phyloP scores from a whole-genome alignment of 1,284 basidiomycete species.

The Fomitopsis pinicola region DNA sequence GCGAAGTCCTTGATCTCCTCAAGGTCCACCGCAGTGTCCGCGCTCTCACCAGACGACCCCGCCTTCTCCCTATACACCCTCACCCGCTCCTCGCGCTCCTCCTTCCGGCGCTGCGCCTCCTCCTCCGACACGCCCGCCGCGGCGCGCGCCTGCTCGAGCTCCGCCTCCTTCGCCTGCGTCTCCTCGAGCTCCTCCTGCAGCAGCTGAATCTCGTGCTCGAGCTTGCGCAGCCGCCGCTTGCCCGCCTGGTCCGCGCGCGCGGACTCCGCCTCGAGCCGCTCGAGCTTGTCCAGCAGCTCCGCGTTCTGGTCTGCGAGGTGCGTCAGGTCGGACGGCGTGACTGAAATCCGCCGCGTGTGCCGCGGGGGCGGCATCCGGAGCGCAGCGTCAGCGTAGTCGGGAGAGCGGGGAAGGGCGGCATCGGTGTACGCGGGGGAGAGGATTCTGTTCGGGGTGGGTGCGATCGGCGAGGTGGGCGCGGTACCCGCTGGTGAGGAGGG shows the following conservation, averaged over 20 bases:
- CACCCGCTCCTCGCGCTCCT: slow-evolving; percentile 53
- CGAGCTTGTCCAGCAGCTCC: slow-evolving; percentile 69
- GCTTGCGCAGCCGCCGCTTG: slow-evolving; percentile 58
- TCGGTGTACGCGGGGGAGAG: slow-evolving; percentile 26
- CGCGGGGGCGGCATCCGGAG: slow-evolving; percentile 27
- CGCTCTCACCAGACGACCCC: slow-evolving; percentile 19
- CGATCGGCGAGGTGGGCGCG: slow-evolving; percentile 17
- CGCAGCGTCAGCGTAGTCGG: slow-evolving; percentile 25
- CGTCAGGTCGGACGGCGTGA: slow-evolving; percentile 65
- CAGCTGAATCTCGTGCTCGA: slow-evolving; percentile 73
- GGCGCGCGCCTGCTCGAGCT: slow-evolving; percentile 58
- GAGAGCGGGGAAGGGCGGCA: slow-evolving; percentile 29
- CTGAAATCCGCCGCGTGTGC: slow-evolving; percentile 53
- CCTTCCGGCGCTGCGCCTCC: slow-evolving; percentile 36
- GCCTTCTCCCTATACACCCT: slow-evolving; percentile 39
- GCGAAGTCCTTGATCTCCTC: slow-evolving; percentile 51
- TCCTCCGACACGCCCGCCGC: slow-evolving; percentile 33
- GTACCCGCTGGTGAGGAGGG: slow-evolving; percentile 25
- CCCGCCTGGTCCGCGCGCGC: slow-evolving; percentile 61
- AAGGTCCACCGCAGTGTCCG: slow-evolving; percentile 15
- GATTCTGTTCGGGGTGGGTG: slow-evolving; percentile 13
- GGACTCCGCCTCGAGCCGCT: slow-evolving; percentile 71
- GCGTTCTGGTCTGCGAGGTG: slow-evolving; percentile 77
- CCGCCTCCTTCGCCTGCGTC: slow-evolving; percentile 61
- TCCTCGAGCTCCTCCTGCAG: slow-evolving; percentile 71